These are phyloP conservation scores for Monoraphidium neglectum DNA, from an alignment of 139 green algal genomes.

Conservation along the genomic window DNA sequence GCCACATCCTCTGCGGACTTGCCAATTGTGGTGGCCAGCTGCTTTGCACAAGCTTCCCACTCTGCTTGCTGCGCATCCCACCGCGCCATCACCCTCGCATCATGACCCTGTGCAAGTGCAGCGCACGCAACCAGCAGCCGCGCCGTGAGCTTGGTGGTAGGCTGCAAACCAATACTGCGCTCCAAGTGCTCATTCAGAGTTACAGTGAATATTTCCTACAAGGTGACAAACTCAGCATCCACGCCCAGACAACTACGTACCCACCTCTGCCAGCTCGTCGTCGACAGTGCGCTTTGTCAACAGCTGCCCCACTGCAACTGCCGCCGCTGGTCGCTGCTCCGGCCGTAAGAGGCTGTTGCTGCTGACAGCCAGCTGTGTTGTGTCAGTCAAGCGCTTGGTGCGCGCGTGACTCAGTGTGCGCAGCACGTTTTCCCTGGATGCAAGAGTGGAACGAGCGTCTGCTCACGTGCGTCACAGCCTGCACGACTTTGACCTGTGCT, in stretches of 20 bases:
- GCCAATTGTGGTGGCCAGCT: neutral
- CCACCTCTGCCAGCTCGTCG: constrained; percentile 13
- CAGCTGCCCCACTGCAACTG: neutral
- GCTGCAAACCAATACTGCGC: neutral
- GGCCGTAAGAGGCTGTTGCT: constrained; percentile 3
- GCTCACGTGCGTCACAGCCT: neutral
- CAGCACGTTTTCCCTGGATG: neutral
- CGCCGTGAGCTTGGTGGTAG: neutral
- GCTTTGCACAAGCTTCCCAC: neutral
- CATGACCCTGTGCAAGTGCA: constrained; percentile 12
- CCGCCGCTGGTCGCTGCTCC: no score
- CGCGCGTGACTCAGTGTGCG: neutral
- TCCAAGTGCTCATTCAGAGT: neutral
- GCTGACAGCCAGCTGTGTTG: neutral
- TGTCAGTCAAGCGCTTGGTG: neutral
- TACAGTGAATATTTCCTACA: neutral
- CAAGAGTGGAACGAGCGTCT: no score
- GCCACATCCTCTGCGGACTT: constrained; percentile 3
- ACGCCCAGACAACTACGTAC: neutral
- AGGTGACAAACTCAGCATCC: neutral
- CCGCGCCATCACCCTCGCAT: neutral
- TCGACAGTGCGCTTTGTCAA: constrained; percentile 21
- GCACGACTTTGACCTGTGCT: no score
- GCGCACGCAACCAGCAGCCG: neutral
- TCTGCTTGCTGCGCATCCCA: constrained; percentile 19